Conservation (phyloP, 1,284 basidiomycete species). For the Heterobasidion occidentale region DNA sequence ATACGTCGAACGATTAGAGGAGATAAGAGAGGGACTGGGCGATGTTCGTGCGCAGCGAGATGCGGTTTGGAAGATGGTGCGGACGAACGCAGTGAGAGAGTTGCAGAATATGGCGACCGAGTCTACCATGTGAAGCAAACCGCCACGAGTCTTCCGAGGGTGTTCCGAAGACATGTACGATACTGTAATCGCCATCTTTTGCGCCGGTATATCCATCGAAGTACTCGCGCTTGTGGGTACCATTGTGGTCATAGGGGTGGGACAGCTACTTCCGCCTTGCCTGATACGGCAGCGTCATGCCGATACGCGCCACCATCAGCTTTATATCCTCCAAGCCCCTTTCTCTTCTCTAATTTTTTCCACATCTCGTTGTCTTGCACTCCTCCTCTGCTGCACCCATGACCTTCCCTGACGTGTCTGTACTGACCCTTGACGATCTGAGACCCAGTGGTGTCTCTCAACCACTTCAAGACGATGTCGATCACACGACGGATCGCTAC, state of each 20-base stretch:
- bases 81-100: slow-evolving; percentile 65
- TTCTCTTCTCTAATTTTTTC: not conserved
- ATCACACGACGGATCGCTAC: slow-evolving; percentile 33
- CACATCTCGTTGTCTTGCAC: slow-evolving; percentile 1
- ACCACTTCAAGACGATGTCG: slow-evolving; percentile 28
- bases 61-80: slow-evolving; percentile 64
- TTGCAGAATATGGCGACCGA: slow-evolving; percentile 52
- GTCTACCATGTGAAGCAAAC: slow-evolving; percentile 12
- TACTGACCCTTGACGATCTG: slow-evolving; percentile 35
- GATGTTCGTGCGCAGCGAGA: slow-evolving; percentile 61
- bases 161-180: not conserved
- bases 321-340: not conserved
- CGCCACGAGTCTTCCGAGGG: too few relatives aligned
- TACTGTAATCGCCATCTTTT: not conserved
- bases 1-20: slow-evolving; percentile 71
- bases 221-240: too few relatives aligned
- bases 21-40: slow-evolving; percentile 71
- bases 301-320: not conserved
- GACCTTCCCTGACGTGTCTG: slow-evolving; percentile 41
- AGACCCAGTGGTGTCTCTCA: slow-evolving; percentile 16
- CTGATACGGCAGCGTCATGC: too few relatives aligned
- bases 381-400: slow-evolving; percentile 21
- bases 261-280: too few relatives aligned
- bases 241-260: too few relatives aligned
- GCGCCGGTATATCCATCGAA: too few relatives aligned